These are phyloP conservation scores for Alternaria sp. DNA, from an alignment of 2,329 filamentous ascomycete genomes.

Conservation along the genomic window DNA sequence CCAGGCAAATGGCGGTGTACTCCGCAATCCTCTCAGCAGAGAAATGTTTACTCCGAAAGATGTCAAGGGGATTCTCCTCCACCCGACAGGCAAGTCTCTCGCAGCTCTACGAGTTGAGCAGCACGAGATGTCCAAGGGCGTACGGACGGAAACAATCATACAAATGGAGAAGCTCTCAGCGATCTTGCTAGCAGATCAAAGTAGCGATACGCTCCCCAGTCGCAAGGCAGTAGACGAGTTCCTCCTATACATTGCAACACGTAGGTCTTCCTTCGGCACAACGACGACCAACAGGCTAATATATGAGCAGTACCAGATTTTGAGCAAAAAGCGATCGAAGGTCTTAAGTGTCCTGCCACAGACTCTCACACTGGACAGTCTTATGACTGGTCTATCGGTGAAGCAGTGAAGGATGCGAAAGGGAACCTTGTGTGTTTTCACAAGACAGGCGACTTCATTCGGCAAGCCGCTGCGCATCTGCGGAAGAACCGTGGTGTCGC, in stretches of 20 bases:
- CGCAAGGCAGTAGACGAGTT: constrained; percentile 43
- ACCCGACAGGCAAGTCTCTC: constrained; percentile 34
- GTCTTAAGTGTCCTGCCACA: constrained; percentile 38
- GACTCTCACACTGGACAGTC: constrained; percentile 44
- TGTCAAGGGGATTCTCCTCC: constrained; percentile 37
- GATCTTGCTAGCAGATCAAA: constrained; percentile 38
- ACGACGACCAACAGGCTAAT: not conserved
- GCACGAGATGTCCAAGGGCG: constrained; percentile 41
- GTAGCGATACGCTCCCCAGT: constrained; percentile 33
- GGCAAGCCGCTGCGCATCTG: constrained; percentile 41
- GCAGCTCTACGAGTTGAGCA: constrained; percentile 41
- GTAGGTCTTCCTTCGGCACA: constrained; percentile 22
- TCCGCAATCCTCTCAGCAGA: constrained; percentile 43
- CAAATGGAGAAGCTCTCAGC: constrained; percentile 38
- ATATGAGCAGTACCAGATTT: constrained; percentile 25
- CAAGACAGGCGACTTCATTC: constrained; percentile 45
- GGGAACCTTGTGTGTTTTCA: constrained; percentile 46
- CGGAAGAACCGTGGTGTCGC: constrained; percentile 32
- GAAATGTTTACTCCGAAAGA: constrained; percentile 47
- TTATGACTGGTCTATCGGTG: constrained; percentile 42
- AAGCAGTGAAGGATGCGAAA: constrained; percentile 42
- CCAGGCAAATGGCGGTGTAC: constrained; percentile 37
- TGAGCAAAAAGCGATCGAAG: constrained; percentile 41
- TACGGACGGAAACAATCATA: constrained; percentile 37
- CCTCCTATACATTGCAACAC: constrained; percentile 40